A percentile compares a stretch with the other conserved stretches of the same genome.
These are phyloP conservation scores for Saturnispora sanitii DNA, from an alignment of 805 yeast species.

Conservation along the genomic window DNA sequence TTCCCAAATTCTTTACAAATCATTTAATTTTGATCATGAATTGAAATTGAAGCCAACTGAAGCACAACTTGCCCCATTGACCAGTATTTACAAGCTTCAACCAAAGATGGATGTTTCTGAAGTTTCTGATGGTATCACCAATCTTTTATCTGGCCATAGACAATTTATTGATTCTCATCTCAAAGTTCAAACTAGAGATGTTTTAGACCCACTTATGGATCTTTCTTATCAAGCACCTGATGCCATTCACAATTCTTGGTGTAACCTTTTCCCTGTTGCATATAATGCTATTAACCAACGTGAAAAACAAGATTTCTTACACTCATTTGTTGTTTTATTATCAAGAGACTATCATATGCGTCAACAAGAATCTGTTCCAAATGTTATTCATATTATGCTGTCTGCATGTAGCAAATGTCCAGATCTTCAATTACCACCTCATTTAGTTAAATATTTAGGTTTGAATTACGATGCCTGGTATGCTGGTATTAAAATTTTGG, in stretches of 20 bases:
- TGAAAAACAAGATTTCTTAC: slow-evolving; percentile 76
- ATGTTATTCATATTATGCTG: slow-evolving; percentile 73
- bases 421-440: slow-evolving; percentile 81
- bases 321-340: slow-evolving; percentile 64
- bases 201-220: slow-evolving; percentile 65
- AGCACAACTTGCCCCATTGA: slow-evolving; percentile 43
- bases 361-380: slow-evolving; percentile 78
- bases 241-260: slow-evolving; percentile 78
- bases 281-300: slow-evolving; percentile 65
- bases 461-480: slow-evolving; percentile 86
- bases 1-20: slow-evolving; percentile 70
- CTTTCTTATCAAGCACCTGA: slow-evolving; percentile 74
- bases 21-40: slow-evolving; percentile 46
- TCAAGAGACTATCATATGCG: slow-evolving; percentile 91
- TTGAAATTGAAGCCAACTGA: slow-evolving; percentile 40
- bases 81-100: slow-evolving; percentile 31
- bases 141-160: slow-evolving; percentile 18
- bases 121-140: slow-evolving; percentile 11
- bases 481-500: slow-evolving; percentile 75
- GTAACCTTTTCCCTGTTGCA: slow-evolving; percentile 70
- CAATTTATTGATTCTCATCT: slow-evolving; percentile 19
- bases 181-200: slow-evolving; percentile 43
- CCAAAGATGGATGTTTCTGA: slow-evolving; percentile 14
- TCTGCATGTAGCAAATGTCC: slow-evolving; percentile 75
- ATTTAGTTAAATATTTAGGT: slow-evolving; percentile 80